Percentiles rank a stretch among this genome's conserved stretches.
Evolutionary conservation across 345 rosid species (phyloP).

Genomic region (Aethionema arabicum): DNA sequence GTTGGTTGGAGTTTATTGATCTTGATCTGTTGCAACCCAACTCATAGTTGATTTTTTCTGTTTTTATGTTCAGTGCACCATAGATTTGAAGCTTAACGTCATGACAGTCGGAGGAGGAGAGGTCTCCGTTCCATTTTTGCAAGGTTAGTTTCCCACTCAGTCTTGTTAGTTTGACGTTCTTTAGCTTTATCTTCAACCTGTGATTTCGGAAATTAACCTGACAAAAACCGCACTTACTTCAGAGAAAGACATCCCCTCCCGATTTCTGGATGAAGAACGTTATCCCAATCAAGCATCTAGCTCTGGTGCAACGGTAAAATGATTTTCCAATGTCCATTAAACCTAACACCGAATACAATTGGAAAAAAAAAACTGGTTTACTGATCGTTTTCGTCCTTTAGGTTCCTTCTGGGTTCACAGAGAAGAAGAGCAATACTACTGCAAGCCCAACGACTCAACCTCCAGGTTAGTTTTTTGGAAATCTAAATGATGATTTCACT

Average conservation of each 20-base stretch:
- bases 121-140: conserved; percentile 95
- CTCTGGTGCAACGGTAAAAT: conserved; percentile 74
- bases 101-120: conserved; percentile 95
- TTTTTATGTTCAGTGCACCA: conserved; percentile 62
- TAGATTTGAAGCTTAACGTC: conserved; percentile 88
- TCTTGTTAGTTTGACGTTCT: background rate
- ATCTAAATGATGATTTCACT: background rate
- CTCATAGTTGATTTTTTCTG: background rate
- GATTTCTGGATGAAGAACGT: conserved; percentile 77
- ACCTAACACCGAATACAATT: background rate
- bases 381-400: conserved; percentile 17
- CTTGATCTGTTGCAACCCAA: conserved; percentile 20
- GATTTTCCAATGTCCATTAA: background rate
- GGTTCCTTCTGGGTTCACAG: conserved; percentile 46
- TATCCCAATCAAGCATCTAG: conserved; percentile 71
- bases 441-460: conserved; percentile 49
- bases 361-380: background rate
- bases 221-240: conserved; percentile 30
- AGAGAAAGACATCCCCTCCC: conserved; percentile 92
- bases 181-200: background rate
- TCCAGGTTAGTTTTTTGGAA: conserved; percentile 49
- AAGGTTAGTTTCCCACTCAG: conserved; percentile 50
- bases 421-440: conserved; percentile 41
- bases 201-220: background rate
- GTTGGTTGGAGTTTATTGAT: background rate